Evolutionary conservation across 2,329 filamentous ascomycete species (phyloP), one percentile per base, ranked within the genome.

Genomic region (Apiospora malaysiana): DNA sequence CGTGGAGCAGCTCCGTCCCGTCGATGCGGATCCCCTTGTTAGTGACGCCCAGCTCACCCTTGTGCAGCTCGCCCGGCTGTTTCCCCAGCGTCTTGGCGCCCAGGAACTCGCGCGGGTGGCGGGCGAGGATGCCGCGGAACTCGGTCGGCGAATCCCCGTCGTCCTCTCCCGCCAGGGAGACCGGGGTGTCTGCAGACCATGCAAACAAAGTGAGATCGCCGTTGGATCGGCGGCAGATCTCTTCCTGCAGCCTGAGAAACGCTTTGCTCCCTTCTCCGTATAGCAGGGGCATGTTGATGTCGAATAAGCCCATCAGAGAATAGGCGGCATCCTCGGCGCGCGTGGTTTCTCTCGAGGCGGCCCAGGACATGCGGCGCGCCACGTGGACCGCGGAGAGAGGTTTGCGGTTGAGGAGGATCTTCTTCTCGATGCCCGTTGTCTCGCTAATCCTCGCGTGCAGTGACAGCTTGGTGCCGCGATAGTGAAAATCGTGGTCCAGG

Each of bases 251-350:
- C 25, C 70, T 14, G 10, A 59, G 47, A 46, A 71, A 71, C 18
- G 70, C 67, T 43, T 56, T 69, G 12, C 32, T 40, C 14, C 68
- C 59, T 51, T 86, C 81, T 25, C 85, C 84, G 77, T 94, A 94
- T 0, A 89, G 88, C 0, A 85, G 82, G n/a, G 93, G 81, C 25
- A 94, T 83, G 68, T 93, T 90, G 27, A 89, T 81, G 23, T 87
- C 85, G 81, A 94, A 93, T 81, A 93, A 94, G 1, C 67, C 67
- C 47, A 68, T 49, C n/a, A 68, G 46, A 37, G 46, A n/a, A 37
- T 68, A 68, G 75, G 68, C 77, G 75, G 68, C 80, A 77, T 49
- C 77, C 74, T 72, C 78, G 78, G 71, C 71, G 0, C 18, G 25
- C 12, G 72, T 72, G 10, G 25, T 40, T 21, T 66, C 71, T 4